These are phyloP conservation scores for Aristolochia californica DNA, from an alignment of 164 flowering plant species.

Conservation along the genomic window DNA sequence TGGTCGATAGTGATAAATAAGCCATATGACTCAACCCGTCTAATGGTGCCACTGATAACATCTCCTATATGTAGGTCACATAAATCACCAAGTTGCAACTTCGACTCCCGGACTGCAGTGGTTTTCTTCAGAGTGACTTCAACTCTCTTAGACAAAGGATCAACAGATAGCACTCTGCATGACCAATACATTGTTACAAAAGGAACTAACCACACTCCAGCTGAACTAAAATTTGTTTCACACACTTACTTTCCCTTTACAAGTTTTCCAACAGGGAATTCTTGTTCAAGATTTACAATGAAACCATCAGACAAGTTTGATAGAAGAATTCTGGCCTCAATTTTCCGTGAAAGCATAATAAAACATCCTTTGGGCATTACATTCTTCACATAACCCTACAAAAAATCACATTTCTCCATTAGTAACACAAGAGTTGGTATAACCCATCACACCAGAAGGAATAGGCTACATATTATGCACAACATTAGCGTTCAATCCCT, in stretches of 20 bases:
- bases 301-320: constrained; percentile 72
- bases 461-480: neutral
- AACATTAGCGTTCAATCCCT: no score
- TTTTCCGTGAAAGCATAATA: constrained; percentile 69
- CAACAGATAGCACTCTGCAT: constrained; percentile 75
- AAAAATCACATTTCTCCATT: neutral
- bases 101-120: constrained; percentile 12
- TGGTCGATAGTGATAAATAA: constrained; percentile 65
- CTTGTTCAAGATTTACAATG: constrained; percentile 56
- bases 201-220: neutral
- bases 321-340: constrained; percentile 84
- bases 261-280: constrained; percentile 77
- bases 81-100: constrained; percentile 33
- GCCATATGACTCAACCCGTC: constrained; percentile 71
- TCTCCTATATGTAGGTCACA: constrained; percentile 50
- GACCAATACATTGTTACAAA: neutral
- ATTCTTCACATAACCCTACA: constrained; percentile 84
- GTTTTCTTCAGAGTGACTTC: constrained; percentile 64
- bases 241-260: constrained; percentile 58
- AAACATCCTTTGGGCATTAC: constrained; percentile 78
- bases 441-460: no score
- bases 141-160: constrained; percentile 74
- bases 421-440: neutral
- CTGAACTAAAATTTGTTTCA: neutral
- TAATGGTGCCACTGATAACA: constrained; percentile 55